These are phyloP conservation scores for Tuber magnatum DNA, from an alignment of 495 filamentous ascomycete species.

Conservation along the genomic window DNA sequence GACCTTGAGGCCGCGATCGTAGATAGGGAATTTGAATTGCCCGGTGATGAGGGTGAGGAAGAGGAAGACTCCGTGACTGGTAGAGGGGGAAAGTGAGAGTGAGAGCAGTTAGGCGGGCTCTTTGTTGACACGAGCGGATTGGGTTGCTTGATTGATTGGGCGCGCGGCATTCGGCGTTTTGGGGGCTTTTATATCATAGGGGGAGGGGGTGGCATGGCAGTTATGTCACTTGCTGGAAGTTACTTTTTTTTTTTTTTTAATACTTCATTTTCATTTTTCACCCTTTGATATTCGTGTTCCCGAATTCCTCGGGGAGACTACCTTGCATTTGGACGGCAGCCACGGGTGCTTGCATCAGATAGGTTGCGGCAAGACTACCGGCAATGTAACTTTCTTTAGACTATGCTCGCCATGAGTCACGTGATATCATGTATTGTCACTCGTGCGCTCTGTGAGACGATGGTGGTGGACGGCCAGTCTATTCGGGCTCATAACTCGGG, in stretches of 20 bases:
- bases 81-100: conserved; percentile 47
- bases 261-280: not conserved
- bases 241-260: not conserved
- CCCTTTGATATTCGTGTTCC: not conserved
- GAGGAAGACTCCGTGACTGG: conserved; percentile 54
- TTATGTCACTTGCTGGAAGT: not conserved
- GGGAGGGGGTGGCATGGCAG: not conserved
- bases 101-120: not conserved
- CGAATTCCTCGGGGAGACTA: not conserved
- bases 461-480: not conserved
- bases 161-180: not conserved
- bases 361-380: not conserved
- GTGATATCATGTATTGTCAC: not conserved
- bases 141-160: not conserved
- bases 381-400: too few relatives aligned
- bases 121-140: not conserved
- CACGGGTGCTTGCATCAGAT: not conserved
- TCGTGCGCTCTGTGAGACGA: not conserved
- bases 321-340: not conserved
- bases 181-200: not conserved
- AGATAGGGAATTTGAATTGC: conserved; percentile 15
- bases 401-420: not conserved
- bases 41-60: conserved; percentile 48
- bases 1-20: conserved; percentile 51
- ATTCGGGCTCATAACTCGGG: not conserved